Conservation (phyloP, 441 rosid genomes). For the Pelargonium citronellum region DNA sequence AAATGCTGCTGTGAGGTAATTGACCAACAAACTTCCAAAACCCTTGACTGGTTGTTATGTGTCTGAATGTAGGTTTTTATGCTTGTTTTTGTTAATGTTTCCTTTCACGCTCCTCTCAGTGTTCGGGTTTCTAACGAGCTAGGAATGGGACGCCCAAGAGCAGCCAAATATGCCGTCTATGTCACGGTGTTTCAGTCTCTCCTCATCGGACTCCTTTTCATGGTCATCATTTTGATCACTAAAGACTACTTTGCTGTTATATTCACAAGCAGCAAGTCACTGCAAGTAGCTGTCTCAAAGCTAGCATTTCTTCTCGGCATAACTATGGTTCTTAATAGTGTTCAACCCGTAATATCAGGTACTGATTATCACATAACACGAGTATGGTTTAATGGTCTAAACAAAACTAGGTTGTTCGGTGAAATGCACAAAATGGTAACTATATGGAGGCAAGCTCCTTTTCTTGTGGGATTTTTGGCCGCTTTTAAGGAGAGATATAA, state of each 20-base stretch:
- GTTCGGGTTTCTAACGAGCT: constrained; percentile 81
- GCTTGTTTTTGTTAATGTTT: too few relatives aligned
- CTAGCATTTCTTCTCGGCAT: constrained; percentile 61
- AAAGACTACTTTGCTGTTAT: constrained; percentile 51
- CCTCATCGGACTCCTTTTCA: constrained; percentile 52
- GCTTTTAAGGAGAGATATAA: too few relatives aligned
- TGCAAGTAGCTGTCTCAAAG: constrained; percentile 47
- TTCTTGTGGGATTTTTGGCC: too few relatives aligned
- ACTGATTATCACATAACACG: not conserved
- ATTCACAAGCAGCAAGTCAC: constrained; percentile 50
- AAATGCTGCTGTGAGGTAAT: constrained; percentile 69
- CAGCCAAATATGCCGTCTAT: constrained; percentile 68
- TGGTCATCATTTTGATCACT: constrained; percentile 47
- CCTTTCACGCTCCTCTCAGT: constrained; percentile 22
- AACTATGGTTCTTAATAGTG: constrained; percentile 78
- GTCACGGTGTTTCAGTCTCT: constrained; percentile 51
- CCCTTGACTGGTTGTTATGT: not conserved
- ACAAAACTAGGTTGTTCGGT: too few relatives aligned
- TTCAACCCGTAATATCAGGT: constrained; percentile 81
- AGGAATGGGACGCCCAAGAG: constrained; percentile 55
- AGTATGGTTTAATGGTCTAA: too few relatives aligned
- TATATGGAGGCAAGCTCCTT: too few relatives aligned
- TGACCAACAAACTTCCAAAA: not conserved
- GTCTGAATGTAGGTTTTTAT: too few relatives aligned
- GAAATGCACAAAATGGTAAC: too few relatives aligned